Evolutionary conservation across 164 flowering plant species (phyloP).

Genomic region (Paratinospora sagittata): DNA sequence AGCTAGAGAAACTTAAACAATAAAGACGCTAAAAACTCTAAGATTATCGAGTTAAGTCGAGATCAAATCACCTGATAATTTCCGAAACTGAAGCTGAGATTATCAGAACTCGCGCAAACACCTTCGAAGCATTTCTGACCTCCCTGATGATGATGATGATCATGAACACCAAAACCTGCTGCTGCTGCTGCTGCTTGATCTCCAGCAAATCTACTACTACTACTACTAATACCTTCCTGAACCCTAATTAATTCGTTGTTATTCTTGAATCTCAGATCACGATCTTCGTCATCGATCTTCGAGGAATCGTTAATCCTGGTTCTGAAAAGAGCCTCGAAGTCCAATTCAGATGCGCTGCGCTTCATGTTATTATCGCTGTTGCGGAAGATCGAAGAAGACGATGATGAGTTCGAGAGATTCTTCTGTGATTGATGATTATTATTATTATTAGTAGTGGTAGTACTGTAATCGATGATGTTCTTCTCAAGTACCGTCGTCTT

Average conservation of each 20-base stretch:
- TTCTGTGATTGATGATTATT: not conserved
- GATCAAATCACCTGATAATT: not conserved
- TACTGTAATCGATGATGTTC: not conserved
- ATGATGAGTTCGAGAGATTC: not conserved
- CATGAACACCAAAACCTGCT: not conserved
- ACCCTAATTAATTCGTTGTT: not conserved
- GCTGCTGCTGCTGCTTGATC: too few species aligned
- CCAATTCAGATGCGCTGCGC: conserved; percentile 27
- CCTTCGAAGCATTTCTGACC: too few species aligned
- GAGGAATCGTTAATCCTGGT: not conserved
- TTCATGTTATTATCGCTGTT: conserved; percentile 20
- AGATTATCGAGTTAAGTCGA: not conserved
- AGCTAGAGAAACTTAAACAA: too few species aligned
- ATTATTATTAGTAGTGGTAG: too few species aligned
- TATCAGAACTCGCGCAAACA: not conserved
- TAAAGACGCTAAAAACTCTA: too few species aligned
- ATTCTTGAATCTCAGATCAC: not conserved
- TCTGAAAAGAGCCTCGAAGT: conserved; percentile 18
- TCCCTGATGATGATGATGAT: too few species aligned
- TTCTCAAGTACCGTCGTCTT: not conserved
- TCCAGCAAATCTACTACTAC: conserved; percentile 1
- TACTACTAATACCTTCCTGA: too few species aligned
- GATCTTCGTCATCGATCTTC: not conserved
- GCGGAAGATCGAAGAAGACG: not conserved
- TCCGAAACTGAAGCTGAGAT: not conserved